Base-by-base conservation (phyloP, 495 filamentous ascomycete genomes). In the Penicillium maclennaniae region DNA sequence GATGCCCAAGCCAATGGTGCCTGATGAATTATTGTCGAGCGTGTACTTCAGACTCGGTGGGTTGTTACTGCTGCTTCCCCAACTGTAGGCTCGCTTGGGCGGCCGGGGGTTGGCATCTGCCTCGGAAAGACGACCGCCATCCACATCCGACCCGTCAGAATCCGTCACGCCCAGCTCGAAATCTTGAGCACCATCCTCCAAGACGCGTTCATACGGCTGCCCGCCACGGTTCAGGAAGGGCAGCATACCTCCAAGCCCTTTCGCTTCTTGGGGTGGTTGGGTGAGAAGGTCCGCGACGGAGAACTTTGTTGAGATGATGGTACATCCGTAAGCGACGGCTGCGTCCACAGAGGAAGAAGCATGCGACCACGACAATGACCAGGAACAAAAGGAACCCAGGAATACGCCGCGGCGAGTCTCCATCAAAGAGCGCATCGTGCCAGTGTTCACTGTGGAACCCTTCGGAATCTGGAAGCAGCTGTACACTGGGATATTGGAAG, bases 401-500 rank as follows among this genome's bases (percentile, higher is more conserved):
- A 53, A 89, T 85, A 3, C 85, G 77, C 31, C 85, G 85, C 8
- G 84, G 75, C 12, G 78, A 79, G 56, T 79, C 74, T 23, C 78
- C 62, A 59, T 83, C 68, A 59, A 86, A 81, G 27, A 95, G 73
- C 0, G 83, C 66, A 60, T 93, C 87, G 55, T 89, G 87, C 87
- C 87, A 92, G 45, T 85, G 80, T 21, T 84, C 78, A 52, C 82
- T 79, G 39, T 84, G 77, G 41, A 79, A 74, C 6, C 62, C 63
- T 14, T 73, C 72, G 12, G 75, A 58, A 43, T 66, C 77, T 5
- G 47, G 72, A 38, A 72, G 42, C 41, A 76, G 54, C 71, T 78
- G 67, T 66, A 82, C 78, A n/a, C 89, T 90, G 1, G 92, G 89
- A 58, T 86, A 84, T 65, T 97, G 88, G 63, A 96, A 98, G 62